These are phyloP conservation scores for Fraxinus sp. DNA, from an alignment of 305 asterid genomes.

Conservation along the genomic window DNA sequence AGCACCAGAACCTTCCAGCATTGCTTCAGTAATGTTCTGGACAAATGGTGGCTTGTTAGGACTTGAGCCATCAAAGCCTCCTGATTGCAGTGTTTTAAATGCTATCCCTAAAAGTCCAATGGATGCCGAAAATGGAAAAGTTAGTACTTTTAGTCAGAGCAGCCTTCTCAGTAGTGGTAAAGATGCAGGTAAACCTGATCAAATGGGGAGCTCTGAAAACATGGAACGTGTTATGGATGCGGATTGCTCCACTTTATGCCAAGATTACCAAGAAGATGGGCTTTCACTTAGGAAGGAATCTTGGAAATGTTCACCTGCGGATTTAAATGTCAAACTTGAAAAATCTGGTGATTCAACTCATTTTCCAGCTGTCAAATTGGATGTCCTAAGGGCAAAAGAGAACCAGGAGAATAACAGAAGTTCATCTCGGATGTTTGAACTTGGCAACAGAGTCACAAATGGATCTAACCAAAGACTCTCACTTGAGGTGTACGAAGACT, in stretches of 20 bases:
- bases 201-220: slow-evolving; percentile 29
- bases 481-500: slow-evolving; percentile 37
- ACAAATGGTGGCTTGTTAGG: slow-evolving; percentile 96
- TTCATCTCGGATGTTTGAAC: slow-evolving; percentile 61
- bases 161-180: slow-evolving; percentile 13
- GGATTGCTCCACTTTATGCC: slow-evolving; percentile 27
- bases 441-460: slow-evolving; percentile 47
- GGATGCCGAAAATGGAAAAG: slow-evolving; percentile 33
- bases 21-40: slow-evolving; percentile 65
- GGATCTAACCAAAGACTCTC: slow-evolving; percentile 53
- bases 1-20: slow-evolving; percentile 51
- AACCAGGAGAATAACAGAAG: slow-evolving; percentile 42
- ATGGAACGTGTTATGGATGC: slow-evolving; percentile 30
- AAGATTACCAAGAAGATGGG: slow-evolving; percentile 47
- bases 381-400: slow-evolving; percentile 26
- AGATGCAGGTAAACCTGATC: slow-evolving; percentile 37
- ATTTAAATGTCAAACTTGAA: slow-evolving; percentile 61
- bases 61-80: slow-evolving; percentile 94
- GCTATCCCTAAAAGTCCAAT: slow-evolving; percentile 34
- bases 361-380: slow-evolving; percentile 36
- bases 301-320: slow-evolving; percentile 67
- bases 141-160: slow-evolving; percentile 28
- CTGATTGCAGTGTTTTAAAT: slow-evolving; percentile 51
- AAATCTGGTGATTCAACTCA: slow-evolving; percentile 39
- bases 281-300: slow-evolving; percentile 48